phyloP scores from a whole-genome alignment of 2,329 filamentous ascomycete species.

The Sordariomycetes sp. region DNA sequence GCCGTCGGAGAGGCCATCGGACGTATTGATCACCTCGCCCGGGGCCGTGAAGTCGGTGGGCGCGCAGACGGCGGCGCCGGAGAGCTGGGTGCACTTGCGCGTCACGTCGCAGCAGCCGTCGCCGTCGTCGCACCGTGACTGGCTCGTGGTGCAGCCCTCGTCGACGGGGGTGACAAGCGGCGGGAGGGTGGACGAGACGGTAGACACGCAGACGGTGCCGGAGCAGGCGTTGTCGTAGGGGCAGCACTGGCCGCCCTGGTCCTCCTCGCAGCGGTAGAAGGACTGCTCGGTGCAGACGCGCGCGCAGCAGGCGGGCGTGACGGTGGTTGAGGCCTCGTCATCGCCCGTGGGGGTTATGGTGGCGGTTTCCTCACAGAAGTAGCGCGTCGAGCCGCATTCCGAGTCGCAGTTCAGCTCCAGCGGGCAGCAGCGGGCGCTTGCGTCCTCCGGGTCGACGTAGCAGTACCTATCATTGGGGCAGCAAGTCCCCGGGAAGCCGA shows the following conservation, averaged over 20 bases:
- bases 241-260: constrained; percentile 39
- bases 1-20: constrained; percentile 27
- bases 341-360: constrained; percentile 6
- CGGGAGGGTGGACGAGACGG: constrained; percentile 9
- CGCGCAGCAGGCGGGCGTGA: constrained; percentile 23
- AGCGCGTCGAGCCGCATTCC: constrained; percentile 21
- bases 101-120: constrained; percentile 38
- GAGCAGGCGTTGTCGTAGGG: constrained; percentile 30
- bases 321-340: constrained; percentile 9
- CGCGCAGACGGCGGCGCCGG: constrained; percentile 27
- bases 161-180: constrained; percentile 22
- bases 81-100: constrained; percentile 28
- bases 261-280: constrained; percentile 30
- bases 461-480: constrained; percentile 34
- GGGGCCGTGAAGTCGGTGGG: constrained; percentile 20
- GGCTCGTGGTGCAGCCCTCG: constrained; percentile 31
- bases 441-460: constrained; percentile 23
- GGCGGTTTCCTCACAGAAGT: constrained; percentile 14
- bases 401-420: constrained; percentile 29
- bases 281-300: constrained; percentile 28
- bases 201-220: constrained; percentile 23
- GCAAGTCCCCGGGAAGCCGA: constrained; percentile 25
- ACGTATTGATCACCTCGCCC: constrained; percentile 14
- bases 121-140: constrained; percentile 31
- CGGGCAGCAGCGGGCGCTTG: constrained; percentile 27